Evolutionary conservation across 306 rosid species (phyloP).

Genomic region (Vigna angularis): DNA sequence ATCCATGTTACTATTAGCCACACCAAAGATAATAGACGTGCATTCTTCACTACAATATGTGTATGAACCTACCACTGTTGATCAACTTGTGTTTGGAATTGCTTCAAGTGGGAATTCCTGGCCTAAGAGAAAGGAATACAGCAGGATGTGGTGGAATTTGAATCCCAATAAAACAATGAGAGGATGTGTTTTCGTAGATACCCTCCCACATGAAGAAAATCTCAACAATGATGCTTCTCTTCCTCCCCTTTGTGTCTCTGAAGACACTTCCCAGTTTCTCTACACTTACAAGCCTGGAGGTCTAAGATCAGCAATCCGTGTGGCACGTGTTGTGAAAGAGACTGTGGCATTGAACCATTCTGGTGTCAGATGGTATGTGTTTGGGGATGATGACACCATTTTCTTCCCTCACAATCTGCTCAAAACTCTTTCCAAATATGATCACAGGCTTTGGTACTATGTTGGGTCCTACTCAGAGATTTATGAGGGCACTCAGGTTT

Average conservation of each 20-base stretch:
- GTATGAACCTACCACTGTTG: constrained; percentile 51
- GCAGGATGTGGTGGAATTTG: constrained; percentile 76
- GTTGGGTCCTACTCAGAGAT: constrained; percentile 75
- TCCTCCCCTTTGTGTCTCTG: constrained; percentile 68
- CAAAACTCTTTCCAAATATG: constrained; percentile 80
- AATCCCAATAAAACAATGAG: constrained; percentile 48
- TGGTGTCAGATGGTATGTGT: constrained; percentile 84
- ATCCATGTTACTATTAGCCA: constrained; percentile 46
- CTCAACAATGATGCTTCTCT: constrained; percentile 43
- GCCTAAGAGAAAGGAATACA: constrained; percentile 62
- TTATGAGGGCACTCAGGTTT: constrained; percentile 48
- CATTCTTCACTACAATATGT: constrained; percentile 23
- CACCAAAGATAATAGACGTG: constrained; percentile 22
- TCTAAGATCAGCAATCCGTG: constrained; percentile 66
- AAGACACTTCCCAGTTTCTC: constrained; percentile 69
- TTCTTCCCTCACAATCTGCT: constrained; percentile 81
- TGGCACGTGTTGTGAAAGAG: constrained; percentile 83
- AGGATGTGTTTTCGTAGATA: constrained; percentile 79
- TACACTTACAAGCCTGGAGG: constrained; percentile 63
- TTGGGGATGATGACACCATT: constrained; percentile 87
- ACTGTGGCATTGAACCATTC: constrained; percentile 60
- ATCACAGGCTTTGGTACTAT: constrained; percentile 76
- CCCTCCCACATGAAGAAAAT: constrained; percentile 44
- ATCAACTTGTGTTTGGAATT: constrained; percentile 81
- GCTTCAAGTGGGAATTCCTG: constrained; percentile 64